Evolutionary conservation across 2,329 filamentous ascomycete genomes (phyloP), one percentile per base, ranked within the genome.

Genomic region (Paradendryphiella salina): DNA sequence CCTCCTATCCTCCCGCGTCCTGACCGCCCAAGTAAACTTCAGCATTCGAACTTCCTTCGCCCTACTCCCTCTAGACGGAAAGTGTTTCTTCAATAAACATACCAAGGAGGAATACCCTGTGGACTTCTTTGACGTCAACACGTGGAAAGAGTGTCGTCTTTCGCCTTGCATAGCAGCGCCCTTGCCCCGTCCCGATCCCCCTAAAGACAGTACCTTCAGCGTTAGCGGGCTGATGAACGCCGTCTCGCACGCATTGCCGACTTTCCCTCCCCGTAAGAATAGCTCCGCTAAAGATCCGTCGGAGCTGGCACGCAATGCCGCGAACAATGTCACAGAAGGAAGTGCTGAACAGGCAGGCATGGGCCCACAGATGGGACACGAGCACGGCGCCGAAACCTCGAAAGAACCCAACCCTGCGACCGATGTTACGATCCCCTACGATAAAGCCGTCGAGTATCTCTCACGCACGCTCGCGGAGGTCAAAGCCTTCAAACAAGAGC

Each of bases 1-100:
- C 0, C 80, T 96, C 1, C 80, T 96, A 52, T 96, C 92, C 64
- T 91, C 91, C 54, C 89, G 90, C 59, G 87, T 96, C 0, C 80
- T 97, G 13, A 96, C 91, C 0, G 91, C 93, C 0, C 89, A 94
- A 67, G 92, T 96, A 61, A 96, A 96, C 73, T 96, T 97, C 65
- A 91, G 88, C 0, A 85, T 97, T 41, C 83, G 93, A 6, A 96
- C 91, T 0, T 92, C 86, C 34, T 96, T 89, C 65, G 85, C 86
- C 9, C 84, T 96, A 7, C 80, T 97, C 0, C 93, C 93, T 0
- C 87, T 96, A 50, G 87, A 94, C 61, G 91, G 91, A 0, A 85
- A 85, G 65, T 95, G 91, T 73, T 97, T 96, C 70, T 80, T 96
- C 64, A 87, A 96, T 75, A 90, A 87, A 63, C 73, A 85, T 35